Evolutionary conservation across 495 filamentous ascomycete genomes (phyloP).

Genomic region (Penicillium cosmopolitanum): DNA sequence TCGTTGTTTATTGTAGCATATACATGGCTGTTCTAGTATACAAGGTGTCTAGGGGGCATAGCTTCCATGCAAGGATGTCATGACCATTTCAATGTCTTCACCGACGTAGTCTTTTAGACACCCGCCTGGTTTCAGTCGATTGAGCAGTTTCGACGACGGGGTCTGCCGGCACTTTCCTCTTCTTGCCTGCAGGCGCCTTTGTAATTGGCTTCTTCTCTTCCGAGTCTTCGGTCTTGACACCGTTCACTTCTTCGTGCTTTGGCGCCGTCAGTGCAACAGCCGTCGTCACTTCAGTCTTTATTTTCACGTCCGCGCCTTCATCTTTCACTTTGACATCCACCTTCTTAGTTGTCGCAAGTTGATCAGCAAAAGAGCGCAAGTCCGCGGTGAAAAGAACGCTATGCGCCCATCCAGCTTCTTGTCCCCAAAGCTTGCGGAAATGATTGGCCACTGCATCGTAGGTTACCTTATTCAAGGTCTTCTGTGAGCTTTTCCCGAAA

Average conservation of each 20-base stretch:
- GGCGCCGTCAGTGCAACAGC: constrained; percentile 32
- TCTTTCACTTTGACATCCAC: constrained; percentile 40
- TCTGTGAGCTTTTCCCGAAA: constrained; percentile 82
- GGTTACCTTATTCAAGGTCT: constrained; percentile 82
- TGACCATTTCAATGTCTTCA: background rate
- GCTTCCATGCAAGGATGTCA: background rate
- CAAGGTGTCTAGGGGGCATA: no score
- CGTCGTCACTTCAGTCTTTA: constrained; percentile 35
- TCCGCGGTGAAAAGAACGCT: constrained; percentile 96
- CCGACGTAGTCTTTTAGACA: constrained; percentile 41
- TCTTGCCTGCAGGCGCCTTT: constrained; percentile 20
- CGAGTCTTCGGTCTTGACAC: constrained; percentile 28
- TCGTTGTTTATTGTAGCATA: background rate
- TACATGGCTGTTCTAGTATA: background rate
- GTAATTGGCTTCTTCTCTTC: constrained; percentile 21
- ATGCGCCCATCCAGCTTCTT: constrained; percentile 96
- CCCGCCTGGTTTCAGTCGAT: constrained; percentile 39
- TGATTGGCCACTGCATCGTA: constrained; percentile 90
- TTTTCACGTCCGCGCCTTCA: constrained; percentile 28
- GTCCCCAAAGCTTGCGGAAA: constrained; percentile 89
- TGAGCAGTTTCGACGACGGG: constrained; percentile 31
- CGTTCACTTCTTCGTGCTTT: constrained; percentile 27
- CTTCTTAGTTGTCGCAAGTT: constrained; percentile 52
- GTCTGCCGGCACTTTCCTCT: constrained; percentile 24
- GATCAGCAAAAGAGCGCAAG: constrained; percentile 79